Conservation (phyloP, 2,329 filamentous ascomycete species). For the Didymella pomorum region DNA sequence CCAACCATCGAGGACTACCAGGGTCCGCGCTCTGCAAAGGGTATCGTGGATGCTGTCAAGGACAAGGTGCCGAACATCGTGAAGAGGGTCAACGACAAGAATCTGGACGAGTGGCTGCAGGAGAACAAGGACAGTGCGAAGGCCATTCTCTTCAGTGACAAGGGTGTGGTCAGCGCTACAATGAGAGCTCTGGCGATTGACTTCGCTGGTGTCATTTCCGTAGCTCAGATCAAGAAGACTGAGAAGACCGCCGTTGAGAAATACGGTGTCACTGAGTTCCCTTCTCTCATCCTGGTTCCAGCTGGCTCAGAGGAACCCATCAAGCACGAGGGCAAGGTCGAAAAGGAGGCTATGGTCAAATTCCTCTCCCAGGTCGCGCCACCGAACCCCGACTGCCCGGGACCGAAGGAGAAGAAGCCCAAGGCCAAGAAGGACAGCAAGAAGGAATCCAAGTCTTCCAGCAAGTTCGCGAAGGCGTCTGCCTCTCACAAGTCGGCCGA, state of each 20-base stretch:
- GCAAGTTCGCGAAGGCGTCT: slow-evolving; percentile 60
- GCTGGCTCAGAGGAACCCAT: slow-evolving; percentile 73
- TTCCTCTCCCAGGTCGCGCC: slow-evolving; percentile 82
- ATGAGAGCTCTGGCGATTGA: slow-evolving; percentile 88
- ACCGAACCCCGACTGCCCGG: slow-evolving; percentile 79
- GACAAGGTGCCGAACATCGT: slow-evolving; percentile 94
- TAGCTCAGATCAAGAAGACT: slow-evolving; percentile 86
- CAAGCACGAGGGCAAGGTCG: slow-evolving; percentile 82
- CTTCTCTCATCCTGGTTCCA: slow-evolving; percentile 80
- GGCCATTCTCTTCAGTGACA: slow-evolving; percentile 91
- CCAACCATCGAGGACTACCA: slow-evolving; percentile 92
- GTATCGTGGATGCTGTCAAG: slow-evolving; percentile 83
- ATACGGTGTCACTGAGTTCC: slow-evolving; percentile 81
- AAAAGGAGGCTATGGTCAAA: slow-evolving; percentile 79
- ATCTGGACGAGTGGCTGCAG: slow-evolving; percentile 76
- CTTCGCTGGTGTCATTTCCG: slow-evolving; percentile 78
- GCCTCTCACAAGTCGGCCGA: slow-evolving; percentile 61
- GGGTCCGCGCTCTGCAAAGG: slow-evolving; percentile 81
- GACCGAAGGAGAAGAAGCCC: slow-evolving; percentile 57
- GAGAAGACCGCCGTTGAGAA: slow-evolving; percentile 74
- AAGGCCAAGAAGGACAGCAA: slow-evolving; percentile 55
- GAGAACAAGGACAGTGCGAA: slow-evolving; percentile 75
- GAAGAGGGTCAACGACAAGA: slow-evolving; percentile 79
- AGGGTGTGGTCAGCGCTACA: slow-evolving; percentile 84
- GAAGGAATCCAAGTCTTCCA: slow-evolving; percentile 57